Percentiles rank a stretch among this genome's conserved stretches.
These are phyloP conservation scores for Myxozyma kluyveri DNA, from an alignment of 805 yeast species.

Conservation along the genomic window DNA sequence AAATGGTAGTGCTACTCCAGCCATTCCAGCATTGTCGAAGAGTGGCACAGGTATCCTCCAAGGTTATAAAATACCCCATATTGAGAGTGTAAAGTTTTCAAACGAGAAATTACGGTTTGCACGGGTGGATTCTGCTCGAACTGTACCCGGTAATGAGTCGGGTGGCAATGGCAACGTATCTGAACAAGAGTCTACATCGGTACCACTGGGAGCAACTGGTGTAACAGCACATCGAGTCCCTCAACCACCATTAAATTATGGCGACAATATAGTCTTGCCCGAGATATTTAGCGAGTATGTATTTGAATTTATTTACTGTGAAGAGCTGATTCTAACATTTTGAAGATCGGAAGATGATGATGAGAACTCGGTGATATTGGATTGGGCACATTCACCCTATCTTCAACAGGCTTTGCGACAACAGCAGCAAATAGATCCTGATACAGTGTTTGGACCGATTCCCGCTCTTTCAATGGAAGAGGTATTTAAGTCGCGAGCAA, in stretches of 20 bases:
- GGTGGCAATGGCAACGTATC: no score
- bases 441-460: constrained; percentile 68
- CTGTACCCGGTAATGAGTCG: no score
- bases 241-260: constrained; percentile 21
- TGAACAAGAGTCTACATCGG: no score
- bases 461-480: constrained; percentile 68
- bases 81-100: constrained; percentile 39
- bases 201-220: no score
- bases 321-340: constrained; percentile 8
- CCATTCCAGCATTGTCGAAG: no score
- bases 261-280: constrained; percentile 33
- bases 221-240: no score
- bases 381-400: constrained; percentile 65
- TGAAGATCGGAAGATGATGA: constrained; percentile 55
- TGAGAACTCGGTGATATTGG: constrained; percentile 47
- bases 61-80: constrained; percentile 30
- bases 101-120: constrained; percentile 38
- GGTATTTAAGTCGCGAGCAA: constrained; percentile 49
- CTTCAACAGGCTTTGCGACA: constrained; percentile 48
- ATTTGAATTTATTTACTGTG: background rate
- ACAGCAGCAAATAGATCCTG: constrained; percentile 59
- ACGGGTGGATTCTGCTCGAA: no score
- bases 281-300: constrained; percentile 36
- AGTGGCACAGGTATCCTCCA: constrained; percentile 20
- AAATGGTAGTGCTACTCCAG: no score